Percentiles rank a stretch among this genome's conserved stretches.
These are phyloP conservation scores for Penicillium italicum DNA, from an alignment of 2,329 filamentous ascomycete genomes.

Conservation along the genomic window DNA sequence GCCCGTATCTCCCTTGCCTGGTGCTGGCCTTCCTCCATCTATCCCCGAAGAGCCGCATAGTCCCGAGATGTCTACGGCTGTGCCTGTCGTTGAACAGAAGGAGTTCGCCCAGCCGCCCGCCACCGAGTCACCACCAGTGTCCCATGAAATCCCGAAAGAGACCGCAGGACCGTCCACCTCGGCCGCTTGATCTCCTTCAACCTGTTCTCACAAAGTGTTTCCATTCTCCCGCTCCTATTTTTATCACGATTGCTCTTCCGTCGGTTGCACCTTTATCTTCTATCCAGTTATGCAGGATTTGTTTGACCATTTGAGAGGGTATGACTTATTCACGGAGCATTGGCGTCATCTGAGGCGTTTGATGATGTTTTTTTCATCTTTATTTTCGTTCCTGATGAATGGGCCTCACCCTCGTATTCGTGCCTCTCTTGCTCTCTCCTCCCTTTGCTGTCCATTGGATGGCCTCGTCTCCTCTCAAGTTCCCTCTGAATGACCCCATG, in stretches of 20 bases:
- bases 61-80: constrained; percentile 22
- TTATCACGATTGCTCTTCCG: neutral
- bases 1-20: constrained; percentile 30
- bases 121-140: neutral
- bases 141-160: constrained; percentile 3
- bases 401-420: neutral
- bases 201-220: neutral
- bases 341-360: neutral
- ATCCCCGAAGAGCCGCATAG: constrained; percentile 37
- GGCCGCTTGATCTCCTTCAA: neutral
- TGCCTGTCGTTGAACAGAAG: constrained; percentile 6
- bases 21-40: constrained; percentile 29
- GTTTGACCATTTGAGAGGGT: neutral
- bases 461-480: neutral
- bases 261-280: neutral
- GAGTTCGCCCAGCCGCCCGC: neutral
- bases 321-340: neutral
- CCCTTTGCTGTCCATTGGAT: neutral
- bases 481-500: constrained; percentile 1
- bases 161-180: neutral
- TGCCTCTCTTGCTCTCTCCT: neutral
- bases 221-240: neutral
- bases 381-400: neutral
- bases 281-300: neutral
- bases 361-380: neutral